phyloP scores from a whole-genome alignment of 208 protist species.

The Leptomonas pyrrhocoris region DNA sequence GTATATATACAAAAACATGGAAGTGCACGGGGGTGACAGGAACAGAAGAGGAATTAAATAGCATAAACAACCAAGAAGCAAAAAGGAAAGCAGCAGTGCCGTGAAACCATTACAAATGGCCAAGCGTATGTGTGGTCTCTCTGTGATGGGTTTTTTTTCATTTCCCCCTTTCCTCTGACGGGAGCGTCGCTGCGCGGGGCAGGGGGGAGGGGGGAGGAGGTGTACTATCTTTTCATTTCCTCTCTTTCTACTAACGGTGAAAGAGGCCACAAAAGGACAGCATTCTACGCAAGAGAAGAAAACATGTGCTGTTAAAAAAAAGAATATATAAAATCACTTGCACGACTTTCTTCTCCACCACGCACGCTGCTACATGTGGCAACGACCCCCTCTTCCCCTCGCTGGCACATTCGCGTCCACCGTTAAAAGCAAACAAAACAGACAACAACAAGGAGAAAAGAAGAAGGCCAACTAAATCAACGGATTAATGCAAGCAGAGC shows the following conservation, averaged over 20 bases:
- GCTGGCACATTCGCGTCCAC: too few species aligned
- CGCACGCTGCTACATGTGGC: too few species aligned
- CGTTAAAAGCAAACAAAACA: not conserved
- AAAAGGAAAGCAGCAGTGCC: too few species aligned
- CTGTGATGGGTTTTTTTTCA: not conserved
- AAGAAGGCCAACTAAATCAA: too few species aligned
- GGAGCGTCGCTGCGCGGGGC: not conserved
- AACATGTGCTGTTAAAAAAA: constrained; percentile 2
- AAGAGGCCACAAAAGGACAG: constrained; percentile 5
- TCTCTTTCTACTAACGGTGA: not conserved
- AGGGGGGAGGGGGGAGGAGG: constrained; percentile 3
- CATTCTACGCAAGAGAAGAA: not conserved
- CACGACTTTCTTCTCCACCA: not conserved
- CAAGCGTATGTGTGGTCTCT: too few species aligned
- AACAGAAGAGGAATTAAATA: not conserved
- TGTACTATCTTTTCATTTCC: not conserved
- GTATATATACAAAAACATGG: too few species aligned
- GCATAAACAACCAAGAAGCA: not conserved
- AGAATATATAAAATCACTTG: not conserved
- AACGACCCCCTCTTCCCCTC: too few species aligned
- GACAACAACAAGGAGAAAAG: too few species aligned
- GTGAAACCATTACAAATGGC: too few species aligned
- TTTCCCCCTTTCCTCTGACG: not conserved
- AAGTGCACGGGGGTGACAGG: too few species aligned
- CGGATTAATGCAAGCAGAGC: too few species aligned